A percentile compares a stretch with the other conserved stretches of the same genome.
These are phyloP conservation scores for Lasiodiplodia gonubiensis DNA, from an alignment of 2,329 filamentous ascomycete genomes.

Conservation along the genomic window DNA sequence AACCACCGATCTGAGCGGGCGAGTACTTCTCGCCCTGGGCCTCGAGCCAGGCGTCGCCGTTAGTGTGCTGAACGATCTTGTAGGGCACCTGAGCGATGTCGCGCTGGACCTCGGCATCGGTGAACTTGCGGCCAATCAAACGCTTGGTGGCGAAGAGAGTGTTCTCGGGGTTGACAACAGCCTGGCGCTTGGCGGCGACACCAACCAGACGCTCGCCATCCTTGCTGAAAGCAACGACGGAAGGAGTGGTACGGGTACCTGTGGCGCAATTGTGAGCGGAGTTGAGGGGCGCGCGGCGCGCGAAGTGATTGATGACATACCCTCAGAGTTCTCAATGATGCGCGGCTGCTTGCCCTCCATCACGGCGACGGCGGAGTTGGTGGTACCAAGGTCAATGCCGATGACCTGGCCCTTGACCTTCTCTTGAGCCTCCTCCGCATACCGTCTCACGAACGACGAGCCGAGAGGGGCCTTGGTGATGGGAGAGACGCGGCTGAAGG, in stretches of 20 bases:
- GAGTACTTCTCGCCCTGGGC: constrained; percentile 95
- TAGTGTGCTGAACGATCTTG: constrained; percentile 97
- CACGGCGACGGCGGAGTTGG: constrained; percentile 94
- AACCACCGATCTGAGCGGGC: constrained; percentile 96
- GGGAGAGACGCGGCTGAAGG: constrained; percentile 70
- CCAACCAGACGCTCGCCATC: constrained; percentile 95
- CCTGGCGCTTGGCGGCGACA: constrained; percentile 97
- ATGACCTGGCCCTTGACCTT: constrained; percentile 97
- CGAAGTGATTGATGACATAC: constrained; percentile 54
- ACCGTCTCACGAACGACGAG: constrained; percentile 74
- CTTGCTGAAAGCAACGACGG: constrained; percentile 92
- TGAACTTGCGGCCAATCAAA: constrained; percentile 97
- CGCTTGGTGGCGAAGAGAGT: constrained; percentile 98
- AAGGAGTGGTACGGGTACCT: constrained; percentile 91
- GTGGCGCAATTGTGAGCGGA: constrained; percentile 30
- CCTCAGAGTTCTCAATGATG: constrained; percentile 98
- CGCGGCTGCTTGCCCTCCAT: constrained; percentile 96
- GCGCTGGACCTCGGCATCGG: constrained; percentile 89
- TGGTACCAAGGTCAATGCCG: constrained; percentile 97
- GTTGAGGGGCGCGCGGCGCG: constrained; percentile 12
- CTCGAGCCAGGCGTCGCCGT: constrained; percentile 95
- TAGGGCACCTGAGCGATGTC: constrained; percentile 98
- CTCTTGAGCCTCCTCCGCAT: constrained; percentile 71
- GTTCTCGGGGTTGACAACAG: constrained; percentile 98
- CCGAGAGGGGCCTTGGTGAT: constrained; percentile 72